Conservation (phyloP, 768 basidiomycete species). For the Tulasnella sp. region DNA sequence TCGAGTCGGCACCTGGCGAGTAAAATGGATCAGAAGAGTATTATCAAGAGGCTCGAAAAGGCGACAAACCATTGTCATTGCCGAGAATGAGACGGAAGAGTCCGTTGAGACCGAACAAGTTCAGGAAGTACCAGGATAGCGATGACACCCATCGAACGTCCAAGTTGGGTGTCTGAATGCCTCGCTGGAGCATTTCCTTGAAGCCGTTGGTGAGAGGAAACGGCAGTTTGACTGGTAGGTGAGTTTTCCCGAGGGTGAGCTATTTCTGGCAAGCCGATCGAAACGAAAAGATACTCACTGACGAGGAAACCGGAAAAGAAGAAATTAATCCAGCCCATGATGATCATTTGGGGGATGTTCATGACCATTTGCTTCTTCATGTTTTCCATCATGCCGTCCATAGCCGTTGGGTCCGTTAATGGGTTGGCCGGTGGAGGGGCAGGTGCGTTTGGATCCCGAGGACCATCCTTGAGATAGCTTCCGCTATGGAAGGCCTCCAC, state of each 20-base stretch:
- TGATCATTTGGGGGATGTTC: slow-evolving; percentile 98
- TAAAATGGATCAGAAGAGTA: slow-evolving; percentile 12
- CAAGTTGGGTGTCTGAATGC: slow-evolving; percentile 91
- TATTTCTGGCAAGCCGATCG: not conserved
- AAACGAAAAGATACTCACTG: slow-evolving; percentile 62
- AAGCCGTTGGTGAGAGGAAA: slow-evolving; percentile 96
- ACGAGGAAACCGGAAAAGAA: slow-evolving; percentile 99
- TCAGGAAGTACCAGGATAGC: slow-evolving; percentile 97
- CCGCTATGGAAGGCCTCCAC: slow-evolving; percentile 65
- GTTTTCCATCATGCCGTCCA: slow-evolving; percentile 98
- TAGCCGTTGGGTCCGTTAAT: slow-evolving; percentile 77
- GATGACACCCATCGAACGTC: slow-evolving; percentile 99
- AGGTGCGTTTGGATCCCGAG: slow-evolving; percentile 43
- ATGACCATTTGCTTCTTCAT: slow-evolving; percentile 99
- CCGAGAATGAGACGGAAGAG: slow-evolving; percentile 91
- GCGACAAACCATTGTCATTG: slow-evolving; percentile 67
- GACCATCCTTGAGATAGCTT: slow-evolving; percentile 78
- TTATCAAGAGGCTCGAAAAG: slow-evolving; percentile 5
- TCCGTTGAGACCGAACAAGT: slow-evolving; percentile 95
- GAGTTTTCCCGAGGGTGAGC: not conserved
- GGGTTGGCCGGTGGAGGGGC: slow-evolving; percentile 71
- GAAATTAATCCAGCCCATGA: slow-evolving; percentile 99
- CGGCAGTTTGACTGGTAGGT: slow-evolving; percentile 76
- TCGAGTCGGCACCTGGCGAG: slow-evolving; percentile 62
- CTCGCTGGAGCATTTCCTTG: slow-evolving; percentile 95